Base-by-base conservation (phyloP, 108 stramenopile genomes). In the Cylindrotheca closterium region DNA sequence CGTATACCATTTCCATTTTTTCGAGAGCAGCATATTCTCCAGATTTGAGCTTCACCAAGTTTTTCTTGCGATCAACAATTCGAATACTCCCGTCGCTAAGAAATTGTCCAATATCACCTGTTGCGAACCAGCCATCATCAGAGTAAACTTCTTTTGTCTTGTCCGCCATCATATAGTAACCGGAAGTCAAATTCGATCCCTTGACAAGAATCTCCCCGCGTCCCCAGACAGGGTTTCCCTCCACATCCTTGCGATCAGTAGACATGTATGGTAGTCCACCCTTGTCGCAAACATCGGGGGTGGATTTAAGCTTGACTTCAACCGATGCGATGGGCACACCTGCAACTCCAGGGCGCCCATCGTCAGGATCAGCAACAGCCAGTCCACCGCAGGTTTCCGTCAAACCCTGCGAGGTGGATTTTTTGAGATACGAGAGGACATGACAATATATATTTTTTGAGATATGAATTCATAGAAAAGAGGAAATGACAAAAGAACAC, bases 21-120 rank as follows among this genome's bases (percentile, higher is more conserved):
- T n/a, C n/a, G n/a, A n/a, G n/a, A n/a, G n/a, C n/a, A n/a, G 96
- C 80, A 70, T 97, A 97, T 71, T 97, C 96, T 19, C 96, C 96
- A 58, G 91, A 83, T 64, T 86, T 90, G 56, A 96, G 77, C 77
- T 96, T 97, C 75, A 96, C 94, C 53, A 96, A 81, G 61, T 98
- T 94, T 80, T 98, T 94, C 70, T 87, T 86, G 21, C 90, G 87
- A 56, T 92, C 90, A 30, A 92, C 88, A 71, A 95, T 92, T 48
- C 82, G 73, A 42, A 94, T 33, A 62, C 83, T 87, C 26, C 93
- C 93, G 65, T 94, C 90, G 0, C 52, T 58, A 61, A 86, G 81
- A 58, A 90, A 90, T 67, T 89, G 90, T 24, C 93, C 93, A 79
- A 94, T 90, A 76, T 95, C 93, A 22, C 93, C 93, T 10, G 90